phyloP scores from a whole-genome alignment of 164 flowering plant species.

The Piper longum region DNA sequence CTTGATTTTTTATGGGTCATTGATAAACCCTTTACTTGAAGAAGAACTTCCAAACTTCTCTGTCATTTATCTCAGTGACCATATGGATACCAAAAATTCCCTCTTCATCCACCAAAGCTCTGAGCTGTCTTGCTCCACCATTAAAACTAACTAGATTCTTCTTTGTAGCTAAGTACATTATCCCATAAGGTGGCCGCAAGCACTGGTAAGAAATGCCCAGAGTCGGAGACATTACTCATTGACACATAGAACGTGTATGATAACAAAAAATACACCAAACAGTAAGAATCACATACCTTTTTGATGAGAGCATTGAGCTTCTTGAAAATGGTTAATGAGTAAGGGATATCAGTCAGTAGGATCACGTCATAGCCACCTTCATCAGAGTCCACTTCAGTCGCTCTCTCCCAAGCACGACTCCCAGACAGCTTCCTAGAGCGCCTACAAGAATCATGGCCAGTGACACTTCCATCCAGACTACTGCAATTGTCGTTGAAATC shows the following conservation, averaged over 20 bases:
- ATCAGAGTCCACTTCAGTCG: slow-evolving; percentile 47
- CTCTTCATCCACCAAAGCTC: slow-evolving; percentile 65
- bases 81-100: slow-evolving; percentile 63
- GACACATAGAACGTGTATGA: background rate
- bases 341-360: slow-evolving; percentile 71
- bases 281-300: slow-evolving; percentile 35
- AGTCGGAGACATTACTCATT: background rate
- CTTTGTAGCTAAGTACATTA: slow-evolving; percentile 60
- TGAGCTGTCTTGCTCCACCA: slow-evolving; percentile 44
- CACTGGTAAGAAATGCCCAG: slow-evolving; percentile 29
- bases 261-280: background rate
- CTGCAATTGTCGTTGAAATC: slow-evolving; percentile 79
- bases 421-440: slow-evolving; percentile 81
- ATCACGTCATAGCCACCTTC: slow-evolving; percentile 87
- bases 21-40: slow-evolving; percentile 26
- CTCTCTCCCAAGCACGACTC: slow-evolving; percentile 91
- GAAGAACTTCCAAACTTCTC: slow-evolving; percentile 82
- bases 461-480: slow-evolving; percentile 78
- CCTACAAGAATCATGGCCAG: slow-evolving; percentile 52
- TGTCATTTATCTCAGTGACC: slow-evolving; percentile 50
- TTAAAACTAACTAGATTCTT: slow-evolving; percentile 55
- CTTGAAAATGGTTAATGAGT: slow-evolving; percentile 52
- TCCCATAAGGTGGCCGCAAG: slow-evolving; percentile 87
- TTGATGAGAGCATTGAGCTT: slow-evolving; percentile 63
- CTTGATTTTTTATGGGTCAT: too few relatives aligned